Evolutionary conservation across 768 basidiomycete species (phyloP).

Genomic region (Psilocybe azurescens): DNA sequence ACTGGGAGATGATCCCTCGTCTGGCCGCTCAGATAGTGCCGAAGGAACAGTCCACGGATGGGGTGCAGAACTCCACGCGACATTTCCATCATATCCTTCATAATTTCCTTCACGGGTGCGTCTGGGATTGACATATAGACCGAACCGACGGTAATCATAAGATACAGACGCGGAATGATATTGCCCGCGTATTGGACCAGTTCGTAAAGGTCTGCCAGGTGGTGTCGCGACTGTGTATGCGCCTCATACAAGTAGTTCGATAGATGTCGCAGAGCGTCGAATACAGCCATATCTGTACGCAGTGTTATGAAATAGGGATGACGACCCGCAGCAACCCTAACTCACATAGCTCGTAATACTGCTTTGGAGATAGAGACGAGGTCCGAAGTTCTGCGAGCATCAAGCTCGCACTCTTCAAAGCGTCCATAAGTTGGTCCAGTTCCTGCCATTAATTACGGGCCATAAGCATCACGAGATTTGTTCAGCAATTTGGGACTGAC

Average conservation of each 20-base stretch:
- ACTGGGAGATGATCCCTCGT: conserved; percentile 95
- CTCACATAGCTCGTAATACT: conserved; percentile 98
- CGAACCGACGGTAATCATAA: conserved; percentile 99
- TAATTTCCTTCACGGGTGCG: conserved; percentile 97
- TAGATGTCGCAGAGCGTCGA: conserved; percentile 93
- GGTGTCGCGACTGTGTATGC: conserved; percentile 89
- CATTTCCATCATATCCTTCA: conserved; percentile 99
- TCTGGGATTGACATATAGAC: conserved; percentile 99
- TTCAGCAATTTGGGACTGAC: conserved; percentile 47
- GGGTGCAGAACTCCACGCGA: conserved; percentile 96
- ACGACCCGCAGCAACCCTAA: conserved; percentile 20
- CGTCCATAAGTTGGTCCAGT: conserved; percentile 97
- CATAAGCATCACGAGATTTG: conserved; percentile 8
- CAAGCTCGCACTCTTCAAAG: conserved; percentile 93
- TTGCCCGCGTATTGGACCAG: conserved; percentile 99
- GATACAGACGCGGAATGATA: conserved; percentile 91
- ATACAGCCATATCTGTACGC: conserved; percentile 91
- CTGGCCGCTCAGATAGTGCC: conserved; percentile 97
- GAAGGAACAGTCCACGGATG: conserved; percentile 92
- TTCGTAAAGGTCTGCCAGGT: conserved; percentile 98
- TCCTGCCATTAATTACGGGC: conserved; percentile 56
- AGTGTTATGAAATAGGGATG: not conserved
- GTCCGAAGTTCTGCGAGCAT: conserved; percentile 98
- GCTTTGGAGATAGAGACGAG: conserved; percentile 91
- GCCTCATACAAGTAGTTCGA: conserved; percentile 97